These are phyloP conservation scores for Paraglomus brasilianum DNA, from an alignment of 192 early-diverging fungal species.

Conservation along the genomic window DNA sequence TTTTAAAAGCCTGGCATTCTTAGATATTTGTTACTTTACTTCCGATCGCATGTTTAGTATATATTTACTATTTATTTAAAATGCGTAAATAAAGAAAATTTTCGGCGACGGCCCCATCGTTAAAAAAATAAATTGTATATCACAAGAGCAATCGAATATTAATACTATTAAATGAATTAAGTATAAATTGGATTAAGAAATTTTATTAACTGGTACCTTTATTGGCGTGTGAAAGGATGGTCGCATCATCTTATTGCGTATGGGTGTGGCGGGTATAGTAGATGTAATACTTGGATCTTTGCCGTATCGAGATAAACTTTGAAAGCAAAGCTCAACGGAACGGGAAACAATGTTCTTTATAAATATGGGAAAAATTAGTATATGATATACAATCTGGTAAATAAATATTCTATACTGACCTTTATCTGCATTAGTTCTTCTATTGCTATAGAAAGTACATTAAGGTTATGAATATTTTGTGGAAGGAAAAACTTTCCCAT, in stretches of 20 bases:
- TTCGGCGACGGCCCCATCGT: no score
- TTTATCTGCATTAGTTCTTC: background rate
- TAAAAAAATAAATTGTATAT: no score
- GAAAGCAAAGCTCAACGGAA: background rate
- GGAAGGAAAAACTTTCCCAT: constrained; percentile 24
- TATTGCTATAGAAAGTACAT: constrained; percentile 20
- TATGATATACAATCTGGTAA: background rate
- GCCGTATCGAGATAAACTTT: background rate
- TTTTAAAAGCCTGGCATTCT: no score
- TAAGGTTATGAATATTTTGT: constrained; percentile 20
- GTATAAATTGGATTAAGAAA: background rate
- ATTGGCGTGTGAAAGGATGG: constrained; percentile 9
- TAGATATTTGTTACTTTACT: no score
- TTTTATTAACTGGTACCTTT: constrained; percentile 15
- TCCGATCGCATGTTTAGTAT: no score
- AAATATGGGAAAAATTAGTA: constrained; percentile 1
- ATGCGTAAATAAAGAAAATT: no score
- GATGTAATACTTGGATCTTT: no score
- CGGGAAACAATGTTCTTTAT: background rate
- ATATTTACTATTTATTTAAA: no score
- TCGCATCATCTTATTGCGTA: constrained; percentile 2
- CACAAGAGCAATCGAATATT: constrained; percentile 6
- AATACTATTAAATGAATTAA: background rate
- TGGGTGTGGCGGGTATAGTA: background rate
- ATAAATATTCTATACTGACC: constrained; percentile 21